Base-by-base conservation (phyloP, 441 rosid species). In the Metrosideros polymorpha region DNA sequence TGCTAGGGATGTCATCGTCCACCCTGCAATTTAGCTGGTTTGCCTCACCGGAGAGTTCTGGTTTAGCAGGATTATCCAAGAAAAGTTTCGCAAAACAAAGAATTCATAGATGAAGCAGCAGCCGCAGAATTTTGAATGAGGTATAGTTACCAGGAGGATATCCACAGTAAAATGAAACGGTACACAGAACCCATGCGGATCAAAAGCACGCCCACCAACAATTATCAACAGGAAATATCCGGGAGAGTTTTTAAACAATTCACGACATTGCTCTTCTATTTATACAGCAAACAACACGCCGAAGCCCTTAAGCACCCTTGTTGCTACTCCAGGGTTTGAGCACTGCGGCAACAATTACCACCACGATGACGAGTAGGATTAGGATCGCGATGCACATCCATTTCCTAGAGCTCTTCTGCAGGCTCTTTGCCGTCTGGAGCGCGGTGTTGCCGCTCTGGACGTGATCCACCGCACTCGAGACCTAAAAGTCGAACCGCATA, bases 311-410 rank as follows among this genome's bases (percentile, higher is more conserved):
- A 82, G 98, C 98, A 88, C 97, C 97, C 49, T 91, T 93, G 39
- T 90, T 94, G 92, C 82, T 93, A 84, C 12, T 90, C 99, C 99
- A 97, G 66, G 99, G 99, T 89, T 94, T 92, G 89, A 94, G 19
- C 52, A 95, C 98, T 7, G 93, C 91, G 19, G 93, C 91, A 9
- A 96, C 92, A 7, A 95, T 93, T 90, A 97, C 93, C 83, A 77
- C 92, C 85, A 94, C 93, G 42, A 96, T 88, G 82, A 98, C 85
- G 39, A 97, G 99, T 55, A 98, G 99, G 89, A 95, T 93, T 82
- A 97, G 76, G 82, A 98, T 95, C 9, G 98, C 98, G 45, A 92
- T 87, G 91, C 99, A 96, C 99, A 92, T 94, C 99, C 98, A 95
- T 91, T 97, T 97, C 93, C 99, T 91, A 45, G 96, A 94, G 90